Conservation (phyloP, 306 rosid genomes). For the Ziziphus jujuba region DNA sequence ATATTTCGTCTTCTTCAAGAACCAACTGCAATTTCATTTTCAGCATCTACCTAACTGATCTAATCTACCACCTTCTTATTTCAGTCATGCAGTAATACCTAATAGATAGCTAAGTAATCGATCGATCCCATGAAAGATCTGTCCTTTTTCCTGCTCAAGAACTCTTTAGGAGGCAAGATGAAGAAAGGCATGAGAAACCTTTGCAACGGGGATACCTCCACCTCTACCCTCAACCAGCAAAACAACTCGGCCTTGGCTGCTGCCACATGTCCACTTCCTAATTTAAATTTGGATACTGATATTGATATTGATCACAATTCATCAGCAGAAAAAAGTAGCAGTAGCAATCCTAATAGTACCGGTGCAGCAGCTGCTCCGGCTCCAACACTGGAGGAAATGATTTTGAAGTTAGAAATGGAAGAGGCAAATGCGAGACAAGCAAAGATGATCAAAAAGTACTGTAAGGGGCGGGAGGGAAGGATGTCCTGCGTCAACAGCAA, state of each 20-base stretch:
- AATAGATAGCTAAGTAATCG: neutral
- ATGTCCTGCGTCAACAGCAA: slow-evolving; percentile 78
- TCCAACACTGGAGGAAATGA: slow-evolving; percentile 66
- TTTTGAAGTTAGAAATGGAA: slow-evolving; percentile 62
- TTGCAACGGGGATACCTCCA: slow-evolving; percentile 61
- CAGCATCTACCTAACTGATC: neutral
- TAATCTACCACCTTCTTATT: neutral
- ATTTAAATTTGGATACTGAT: neutral
- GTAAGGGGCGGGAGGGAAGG: slow-evolving; percentile 48
- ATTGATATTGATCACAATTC: neutral
- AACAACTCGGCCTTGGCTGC: slow-evolving; percentile 4
- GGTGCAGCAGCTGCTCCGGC: neutral
- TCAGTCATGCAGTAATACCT: slow-evolving; percentile 5
- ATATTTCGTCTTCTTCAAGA: slow-evolving; percentile 16
- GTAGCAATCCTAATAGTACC: no score
- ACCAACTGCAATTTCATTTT: no score
- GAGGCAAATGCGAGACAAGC: slow-evolving; percentile 62
- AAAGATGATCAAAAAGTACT: slow-evolving; percentile 31
- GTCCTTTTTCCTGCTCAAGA: slow-evolving; percentile 73
- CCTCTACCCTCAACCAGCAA: slow-evolving; percentile 72
- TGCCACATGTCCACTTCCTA: slow-evolving; percentile 8
- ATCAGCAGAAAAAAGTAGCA: slow-evolving; percentile 8
- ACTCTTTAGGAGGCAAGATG: slow-evolving; percentile 74
- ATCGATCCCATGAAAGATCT: slow-evolving; percentile 42
- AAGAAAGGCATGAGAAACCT: slow-evolving; percentile 70